Base-by-base conservation (phyloP, 169 alveolate genomes). In the Theileria annulata region DNA sequence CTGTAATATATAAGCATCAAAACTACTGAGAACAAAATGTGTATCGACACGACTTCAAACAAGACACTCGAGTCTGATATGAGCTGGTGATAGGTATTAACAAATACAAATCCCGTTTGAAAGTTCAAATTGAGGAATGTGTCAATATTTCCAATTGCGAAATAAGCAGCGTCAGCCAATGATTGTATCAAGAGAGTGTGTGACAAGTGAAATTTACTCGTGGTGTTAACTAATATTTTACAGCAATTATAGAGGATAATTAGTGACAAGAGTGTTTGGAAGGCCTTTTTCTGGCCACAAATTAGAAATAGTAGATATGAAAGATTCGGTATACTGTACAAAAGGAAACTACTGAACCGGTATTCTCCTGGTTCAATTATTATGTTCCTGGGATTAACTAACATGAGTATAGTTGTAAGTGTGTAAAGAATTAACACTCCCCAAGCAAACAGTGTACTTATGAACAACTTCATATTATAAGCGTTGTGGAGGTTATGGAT, bases 401-500 rank as follows among this genome's bases (percentile, higher is more conserved):
- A 3, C 71, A 63, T 31, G 4, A 15, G 6, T 33, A 63, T 6
- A 3, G 27, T 15, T 3, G 71, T 23, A 12, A 63, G n/a, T 21
- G 12, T 3, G 51, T 5, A 63, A 3, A 63, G 4, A 3, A 63
- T 33, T 6, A 63, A 10, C 51, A 33, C 71, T 33, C 17, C 51
- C 71, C 71, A 63, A 3, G 71, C 71, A 3, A 63, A 63, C 33
- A 63, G 13, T 4, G 51, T 17, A 12, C 33, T 21, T 21, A 35
- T 21, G 13, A 63, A 63, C 56, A 35, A 23, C 71, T 63, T 63
- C 47, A 63, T 63, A 21, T 63, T 63, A 33, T 63, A 63, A 3
- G 71, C 71, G 51, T 63, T 63, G 71, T 63, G 51, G 3, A 63
- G 59, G 15, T 30, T 31, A 21, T 63, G 71, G 47, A 63, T 31